Base-by-base conservation (phyloP, 1,284 basidiomycete genomes). In the Ceratobasidium sp. region DNA sequence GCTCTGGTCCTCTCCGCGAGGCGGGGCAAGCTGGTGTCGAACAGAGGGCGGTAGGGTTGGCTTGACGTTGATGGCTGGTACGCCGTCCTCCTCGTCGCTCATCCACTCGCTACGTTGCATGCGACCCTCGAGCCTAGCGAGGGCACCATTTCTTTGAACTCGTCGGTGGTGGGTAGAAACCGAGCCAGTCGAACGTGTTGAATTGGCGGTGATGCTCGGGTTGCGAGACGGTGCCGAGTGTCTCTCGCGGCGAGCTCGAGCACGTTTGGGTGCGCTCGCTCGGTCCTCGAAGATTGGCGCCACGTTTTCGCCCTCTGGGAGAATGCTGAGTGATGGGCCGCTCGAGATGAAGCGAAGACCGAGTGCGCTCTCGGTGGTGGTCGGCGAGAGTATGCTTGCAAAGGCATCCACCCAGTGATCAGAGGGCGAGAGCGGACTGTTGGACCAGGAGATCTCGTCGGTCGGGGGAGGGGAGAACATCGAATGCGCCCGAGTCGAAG, bases 51-150 rank as follows among this genome's bases (percentile, higher is more conserved):
- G 43, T 16, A 61, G 21, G 1, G 30, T 21, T 1, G 61, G 61
- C 23, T 48, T 53, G 14, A 43, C 4, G 26, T 28, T 67, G 3
- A 30, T 9, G 30, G 28, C 30, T 4, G 59, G 23, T 10, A 16
- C 43, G 4, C 32, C 48, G 18, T 67, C 64, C 23, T 67, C 64
- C 14, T 67, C 64, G 64, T 67, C 64, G 39, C 64, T 67, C 64
- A 67, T 67, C 64, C 64, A 67, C 36, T 67, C 50, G 64, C 64
- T 67, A 12, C 64, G 64, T n/a, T 48, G 64, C 6, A 26, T 21
- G 1, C 46, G 53, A 46, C 72, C 72, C 46, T 73, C 72, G 55
- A 73, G 65, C 2, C 34, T 43, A 12, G 72, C 72, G 23, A 73
- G 67, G 26, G 72, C 72, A n/a, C 67, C 72, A 18, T 30, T 60